Percentiles rank a stretch among this genome's conserved stretches.
Evolutionary conservation across 2,329 filamentous ascomycete species (phyloP).

Genomic region (Parascedosporium putredinis): DNA sequence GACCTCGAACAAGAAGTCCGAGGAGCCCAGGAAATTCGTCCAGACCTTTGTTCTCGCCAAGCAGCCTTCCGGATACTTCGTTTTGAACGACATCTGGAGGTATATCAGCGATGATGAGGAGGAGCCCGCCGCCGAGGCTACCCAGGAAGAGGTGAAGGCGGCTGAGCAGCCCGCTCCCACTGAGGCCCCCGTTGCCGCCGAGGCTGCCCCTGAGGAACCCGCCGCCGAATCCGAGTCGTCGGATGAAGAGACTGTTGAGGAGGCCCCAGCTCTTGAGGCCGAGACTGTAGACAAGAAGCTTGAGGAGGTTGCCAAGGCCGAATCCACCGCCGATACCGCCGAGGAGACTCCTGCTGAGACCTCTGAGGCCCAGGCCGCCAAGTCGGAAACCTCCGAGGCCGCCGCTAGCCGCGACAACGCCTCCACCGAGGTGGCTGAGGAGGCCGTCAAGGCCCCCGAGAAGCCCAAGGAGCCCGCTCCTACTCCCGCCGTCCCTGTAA

Average conservation of each 20-base stretch:
- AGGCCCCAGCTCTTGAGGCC: constrained; percentile 27
- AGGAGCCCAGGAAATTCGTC: constrained; percentile 88
- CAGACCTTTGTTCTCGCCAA: constrained; percentile 96
- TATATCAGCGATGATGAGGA: constrained; percentile 82
- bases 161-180: constrained; percentile 33
- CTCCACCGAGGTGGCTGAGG: constrained; percentile 41
- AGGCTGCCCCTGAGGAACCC: constrained; percentile 21
- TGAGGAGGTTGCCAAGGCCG: constrained; percentile 44
- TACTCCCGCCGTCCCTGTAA: constrained; percentile 36
- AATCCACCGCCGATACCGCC: constrained; percentile 22
- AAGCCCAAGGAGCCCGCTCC: constrained; percentile 55
- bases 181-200: constrained; percentile 19
- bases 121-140: constrained; percentile 34
- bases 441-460: constrained; percentile 47
- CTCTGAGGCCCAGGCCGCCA: constrained; percentile 22
- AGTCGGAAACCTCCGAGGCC: constrained; percentile 24
- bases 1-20: constrained; percentile 89
- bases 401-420: constrained; percentile 38
- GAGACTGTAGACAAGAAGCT: constrained; percentile 63
- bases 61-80: constrained; percentile 95
- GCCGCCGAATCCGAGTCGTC: constrained; percentile 17
- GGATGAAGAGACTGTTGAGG: constrained; percentile 19
- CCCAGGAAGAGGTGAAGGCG: constrained; percentile 21
- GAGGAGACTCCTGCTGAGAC: constrained; percentile 22
- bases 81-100: constrained; percentile 95